Evolutionary conservation across 139 green algal genomes (phyloP).

Genomic region (Nannochloris sp.): DNA sequence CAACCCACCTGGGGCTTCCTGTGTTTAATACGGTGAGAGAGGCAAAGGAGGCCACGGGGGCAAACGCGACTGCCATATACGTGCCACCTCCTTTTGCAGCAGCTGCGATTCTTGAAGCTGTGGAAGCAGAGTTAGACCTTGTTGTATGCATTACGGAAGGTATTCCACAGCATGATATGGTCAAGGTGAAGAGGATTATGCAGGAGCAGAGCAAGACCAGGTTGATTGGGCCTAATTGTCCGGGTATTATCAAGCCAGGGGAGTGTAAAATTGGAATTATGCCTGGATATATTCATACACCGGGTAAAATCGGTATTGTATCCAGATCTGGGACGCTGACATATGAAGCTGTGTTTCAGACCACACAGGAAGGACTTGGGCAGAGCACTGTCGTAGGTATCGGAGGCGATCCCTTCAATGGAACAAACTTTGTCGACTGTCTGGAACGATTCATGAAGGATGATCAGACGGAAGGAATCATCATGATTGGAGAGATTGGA

Average conservation of each 20-base stretch:
- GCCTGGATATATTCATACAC: slow-evolving; percentile 98
- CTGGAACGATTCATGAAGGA: slow-evolving; percentile 92
- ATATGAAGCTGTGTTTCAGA: slow-evolving; percentile 98
- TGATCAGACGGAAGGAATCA: slow-evolving; percentile 92
- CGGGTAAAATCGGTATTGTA: slow-evolving; percentile 90
- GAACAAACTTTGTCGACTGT: slow-evolving; percentile 99
- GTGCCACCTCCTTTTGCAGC: slow-evolving; percentile 92
- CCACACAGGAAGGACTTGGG: slow-evolving; percentile 80
- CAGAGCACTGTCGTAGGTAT: slow-evolving; percentile 94
- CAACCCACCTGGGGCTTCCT: slow-evolving; percentile 86
- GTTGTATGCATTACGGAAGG: slow-evolving; percentile 99
- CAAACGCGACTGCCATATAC: slow-evolving; percentile 87
- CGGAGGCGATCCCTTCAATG: slow-evolving; percentile 88
- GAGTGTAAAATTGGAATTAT: slow-evolving; percentile 99
- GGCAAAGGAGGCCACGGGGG: slow-evolving; percentile 69
- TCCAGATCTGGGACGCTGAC: slow-evolving; percentile 95
- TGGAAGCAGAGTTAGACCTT: slow-evolving; percentile 90
- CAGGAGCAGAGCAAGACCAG: slow-evolving; percentile 77
- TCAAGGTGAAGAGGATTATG: slow-evolving; percentile 84
- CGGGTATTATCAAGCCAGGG: slow-evolving; percentile 94
- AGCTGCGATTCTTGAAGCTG: slow-evolving; percentile 85
- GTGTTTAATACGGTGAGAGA: slow-evolving; percentile 88
- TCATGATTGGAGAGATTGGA: slow-evolving; percentile 99
- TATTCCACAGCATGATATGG: slow-evolving; percentile 64
- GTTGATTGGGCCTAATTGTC: slow-evolving; percentile 97